Base-by-base conservation (phyloP, 495 filamentous ascomycete genomes). In the Aspergillus asperescens region DNA sequence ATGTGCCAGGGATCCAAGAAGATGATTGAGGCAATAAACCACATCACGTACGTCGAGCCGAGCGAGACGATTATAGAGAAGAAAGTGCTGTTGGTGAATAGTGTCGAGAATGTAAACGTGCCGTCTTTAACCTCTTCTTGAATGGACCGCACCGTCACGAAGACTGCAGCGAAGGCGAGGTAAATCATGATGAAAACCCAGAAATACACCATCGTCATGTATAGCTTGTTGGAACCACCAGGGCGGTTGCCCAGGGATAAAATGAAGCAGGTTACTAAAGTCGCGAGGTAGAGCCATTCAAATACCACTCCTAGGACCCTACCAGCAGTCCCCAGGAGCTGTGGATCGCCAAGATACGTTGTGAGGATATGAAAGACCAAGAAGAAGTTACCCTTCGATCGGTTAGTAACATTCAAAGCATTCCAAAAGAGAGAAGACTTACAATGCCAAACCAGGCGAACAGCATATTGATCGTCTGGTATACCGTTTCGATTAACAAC, bases 1-100 rank as follows among this genome's bases (percentile, higher is more conserved):
- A 99, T 95, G 69, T 99, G 94, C 91, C 91, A 99, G 1, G 94
- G 94, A 66, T 99, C 94, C 69, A 99, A 84, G 82, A 97, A 97
- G 58, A 97, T 77, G 55, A 99, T 80, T 10, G 90, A 95, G 4
- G 88, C 85, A 32, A 97, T 65, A 45, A 99, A 83, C 83, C 90
- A 99, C 63, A 99, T 85, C 57, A 93, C 74, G 70, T 95, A 99
- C 24, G 94, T 99, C 2, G 91, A 93, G 27, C 84, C 77, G 56
- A 96, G 79, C 1, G 90, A 95, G 13, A 99, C 81, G 58, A 99
- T 89, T 39, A 99, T 80, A 19, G 89, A 92, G 69, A 91, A 91
- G 78, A 99, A 97, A 38, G 93, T 77, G 42, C 82, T 74, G 70
- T 97, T 95, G 55, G 82, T 83, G 65, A 95, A 90, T 8, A 99